Evolutionary conservation across 495 filamentous ascomycete genomes (phyloP).

Genomic region (Physcia stellaris): DNA sequence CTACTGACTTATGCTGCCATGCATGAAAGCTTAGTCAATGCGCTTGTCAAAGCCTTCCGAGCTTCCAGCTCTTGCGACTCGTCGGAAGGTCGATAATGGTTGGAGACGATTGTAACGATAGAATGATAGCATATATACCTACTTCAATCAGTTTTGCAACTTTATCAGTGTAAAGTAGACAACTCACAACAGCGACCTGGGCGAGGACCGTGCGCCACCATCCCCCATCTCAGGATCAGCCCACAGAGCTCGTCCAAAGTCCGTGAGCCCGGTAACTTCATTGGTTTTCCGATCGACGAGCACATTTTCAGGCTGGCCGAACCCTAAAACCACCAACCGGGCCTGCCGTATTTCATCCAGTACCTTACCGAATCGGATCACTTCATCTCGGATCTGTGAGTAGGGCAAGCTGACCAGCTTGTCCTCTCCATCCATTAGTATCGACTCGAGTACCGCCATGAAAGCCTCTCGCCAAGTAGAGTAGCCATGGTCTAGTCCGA

Average conservation of each 20-base stretch:
- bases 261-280: slow-evolving; percentile 30
- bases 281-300: slow-evolving; percentile 38
- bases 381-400: slow-evolving; percentile 40
- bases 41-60: slow-evolving; percentile 10
- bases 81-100: slow-evolving; percentile 10
- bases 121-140: slow-evolving; percentile 21
- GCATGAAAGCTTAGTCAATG: too few species aligned
- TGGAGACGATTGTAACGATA: slow-evolving; percentile 12
- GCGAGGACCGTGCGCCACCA: too few species aligned
- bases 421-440: slow-evolving; percentile 58
- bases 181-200: too few species aligned
- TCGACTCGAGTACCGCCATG: slow-evolving; percentile 41
- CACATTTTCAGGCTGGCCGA: slow-evolving; percentile 41
- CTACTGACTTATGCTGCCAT: too few species aligned
- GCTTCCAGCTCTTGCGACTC: slow-evolving; percentile 13
- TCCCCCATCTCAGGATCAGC: slow-evolving; percentile 35
- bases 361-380: slow-evolving; percentile 28
- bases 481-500: slow-evolving; percentile 33
- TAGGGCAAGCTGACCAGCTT: slow-evolving; percentile 55
- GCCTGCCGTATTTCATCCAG: slow-evolving; percentile 45
- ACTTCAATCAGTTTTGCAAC: too few species aligned
- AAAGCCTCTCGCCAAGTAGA: slow-evolving; percentile 50
- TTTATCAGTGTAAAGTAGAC: too few species aligned
- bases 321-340: slow-evolving; percentile 42
- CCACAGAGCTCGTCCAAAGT: slow-evolving; percentile 35